Conservation (phyloP, 768 basidiomycete genomes). For the Rubroboletus pulcherrimus region DNA sequence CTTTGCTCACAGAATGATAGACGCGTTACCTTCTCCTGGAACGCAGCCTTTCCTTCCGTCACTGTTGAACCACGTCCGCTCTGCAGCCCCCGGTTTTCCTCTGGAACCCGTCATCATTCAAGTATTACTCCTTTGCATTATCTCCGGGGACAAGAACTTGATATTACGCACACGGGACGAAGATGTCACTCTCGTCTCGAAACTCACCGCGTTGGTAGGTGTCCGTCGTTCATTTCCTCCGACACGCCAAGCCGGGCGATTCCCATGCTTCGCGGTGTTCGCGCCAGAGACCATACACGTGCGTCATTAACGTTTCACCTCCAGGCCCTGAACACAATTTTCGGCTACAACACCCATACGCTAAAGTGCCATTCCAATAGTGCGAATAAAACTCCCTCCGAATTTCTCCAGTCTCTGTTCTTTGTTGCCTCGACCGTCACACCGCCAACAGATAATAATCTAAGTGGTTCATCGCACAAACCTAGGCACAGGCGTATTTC, state of each 20-base stretch:
- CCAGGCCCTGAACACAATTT: constrained; percentile 57
- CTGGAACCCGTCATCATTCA: constrained; percentile 63
- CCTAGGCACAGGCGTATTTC: constrained; percentile 19
- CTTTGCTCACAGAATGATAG: constrained; percentile 12
- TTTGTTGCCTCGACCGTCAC: constrained; percentile 23
- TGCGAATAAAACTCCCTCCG: constrained; percentile 17
- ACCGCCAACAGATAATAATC: constrained; percentile 14
- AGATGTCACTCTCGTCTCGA: constrained; percentile 57
- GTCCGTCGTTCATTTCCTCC: background rate
- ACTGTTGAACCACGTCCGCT: constrained; percentile 44
- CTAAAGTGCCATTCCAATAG: constrained; percentile 42
- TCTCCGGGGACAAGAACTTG: constrained; percentile 60
- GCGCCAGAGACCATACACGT: background rate
- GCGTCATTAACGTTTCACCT: constrained; percentile 9
- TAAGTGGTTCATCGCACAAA: constrained; percentile 9
- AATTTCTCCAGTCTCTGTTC: constrained; percentile 39
- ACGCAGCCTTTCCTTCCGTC: constrained; percentile 48
- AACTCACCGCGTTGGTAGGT: constrained; percentile 53
- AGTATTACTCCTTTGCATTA: constrained; percentile 60
- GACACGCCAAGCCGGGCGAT: constrained; percentile 4
- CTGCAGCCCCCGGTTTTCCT: constrained; percentile 45
- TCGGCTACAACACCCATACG: constrained; percentile 57
- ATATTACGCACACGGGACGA: constrained; percentile 64
- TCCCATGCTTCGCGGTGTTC: constrained; percentile 5
- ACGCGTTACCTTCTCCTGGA: constrained; percentile 37